Conservation (phyloP, 2,329 filamentous ascomycete genomes). For the Tothia fuscella region DNA sequence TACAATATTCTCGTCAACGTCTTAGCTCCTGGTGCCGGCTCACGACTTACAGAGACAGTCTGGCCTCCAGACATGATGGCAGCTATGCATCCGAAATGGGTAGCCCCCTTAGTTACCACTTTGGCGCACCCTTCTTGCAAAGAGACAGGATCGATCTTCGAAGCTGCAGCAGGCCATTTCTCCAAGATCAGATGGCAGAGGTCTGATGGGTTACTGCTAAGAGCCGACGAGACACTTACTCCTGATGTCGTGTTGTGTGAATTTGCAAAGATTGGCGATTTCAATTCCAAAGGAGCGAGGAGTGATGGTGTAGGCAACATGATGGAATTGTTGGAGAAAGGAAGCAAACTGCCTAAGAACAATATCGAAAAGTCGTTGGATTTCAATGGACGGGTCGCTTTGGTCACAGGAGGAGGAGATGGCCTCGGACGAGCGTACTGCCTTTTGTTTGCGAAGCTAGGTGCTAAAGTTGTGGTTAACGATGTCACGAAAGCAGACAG, state of each 20-base stretch:
- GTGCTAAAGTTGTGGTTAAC: conserved; percentile 83
- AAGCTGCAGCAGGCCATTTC: conserved; percentile 83
- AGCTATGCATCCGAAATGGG: conserved; percentile 82
- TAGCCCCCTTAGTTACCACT: conserved; percentile 86
- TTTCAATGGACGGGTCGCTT: conserved; percentile 72
- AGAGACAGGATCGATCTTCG: conserved; percentile 84
- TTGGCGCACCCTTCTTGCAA: too few species aligned
- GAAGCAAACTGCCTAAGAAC: conserved; percentile 62
- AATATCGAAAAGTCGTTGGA: conserved; percentile 61
- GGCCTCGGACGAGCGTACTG: conserved; percentile 86
- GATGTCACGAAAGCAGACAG: conserved; percentile 86
- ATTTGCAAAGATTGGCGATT: conserved; percentile 82
- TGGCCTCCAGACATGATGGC: conserved; percentile 90
- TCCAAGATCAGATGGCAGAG: conserved; percentile 95
- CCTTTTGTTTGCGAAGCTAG: conserved; percentile 72
- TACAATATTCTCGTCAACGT: conserved; percentile 96
- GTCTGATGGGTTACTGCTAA: conserved; percentile 75
- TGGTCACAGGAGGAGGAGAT: conserved; percentile 79
- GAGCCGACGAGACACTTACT: conserved; percentile 78
- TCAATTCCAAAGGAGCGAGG: not conserved
- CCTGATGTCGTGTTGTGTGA: conserved; percentile 78
- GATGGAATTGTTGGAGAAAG: conserved; percentile 70
- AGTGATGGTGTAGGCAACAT: conserved; percentile 75
- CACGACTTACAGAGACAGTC: conserved; percentile 87
- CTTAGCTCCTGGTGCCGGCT: conserved; percentile 89